phyloP scores from a whole-genome alignment of 768 basidiomycete species.

The Serendipita vermifera region DNA sequence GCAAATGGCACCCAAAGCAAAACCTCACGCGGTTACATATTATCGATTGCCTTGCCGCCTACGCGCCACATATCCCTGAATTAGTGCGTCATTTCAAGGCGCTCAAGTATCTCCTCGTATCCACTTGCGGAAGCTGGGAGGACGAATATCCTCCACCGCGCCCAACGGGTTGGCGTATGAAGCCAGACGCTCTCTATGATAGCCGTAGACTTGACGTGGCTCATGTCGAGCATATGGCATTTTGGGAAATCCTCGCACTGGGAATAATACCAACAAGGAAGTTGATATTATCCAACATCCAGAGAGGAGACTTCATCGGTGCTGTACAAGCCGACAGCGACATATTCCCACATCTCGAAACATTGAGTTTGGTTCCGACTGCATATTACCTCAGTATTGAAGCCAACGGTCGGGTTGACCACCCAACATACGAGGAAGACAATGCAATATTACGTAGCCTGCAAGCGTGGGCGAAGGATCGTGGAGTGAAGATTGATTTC shows the following conservation, averaged over 20 bases:
- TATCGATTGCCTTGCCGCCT: neutral
- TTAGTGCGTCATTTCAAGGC: neutral
- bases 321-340: neutral
- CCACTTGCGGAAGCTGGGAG: neutral
- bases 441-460: no score
- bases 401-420: no score
- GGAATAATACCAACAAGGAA: neutral
- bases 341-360: neutral
- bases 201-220: neutral
- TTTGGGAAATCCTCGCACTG: slow-evolving; percentile 1
- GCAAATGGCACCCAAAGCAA: neutral
- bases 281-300: neutral
- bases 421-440: no score
- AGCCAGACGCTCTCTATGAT: neutral
- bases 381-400: no score
- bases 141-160: neutral
- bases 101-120: neutral
- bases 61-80: neutral
- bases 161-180: neutral
- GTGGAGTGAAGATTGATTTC: no score
- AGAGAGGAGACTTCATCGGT: neutral
- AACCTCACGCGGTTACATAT: neutral
- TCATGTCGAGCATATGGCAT: neutral
- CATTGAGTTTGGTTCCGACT: no score
- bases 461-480: no score